Evolutionary conservation across 176 grass and related monocot species (phyloP).

Genomic region (Hsuehochloa calcarea): DNA sequence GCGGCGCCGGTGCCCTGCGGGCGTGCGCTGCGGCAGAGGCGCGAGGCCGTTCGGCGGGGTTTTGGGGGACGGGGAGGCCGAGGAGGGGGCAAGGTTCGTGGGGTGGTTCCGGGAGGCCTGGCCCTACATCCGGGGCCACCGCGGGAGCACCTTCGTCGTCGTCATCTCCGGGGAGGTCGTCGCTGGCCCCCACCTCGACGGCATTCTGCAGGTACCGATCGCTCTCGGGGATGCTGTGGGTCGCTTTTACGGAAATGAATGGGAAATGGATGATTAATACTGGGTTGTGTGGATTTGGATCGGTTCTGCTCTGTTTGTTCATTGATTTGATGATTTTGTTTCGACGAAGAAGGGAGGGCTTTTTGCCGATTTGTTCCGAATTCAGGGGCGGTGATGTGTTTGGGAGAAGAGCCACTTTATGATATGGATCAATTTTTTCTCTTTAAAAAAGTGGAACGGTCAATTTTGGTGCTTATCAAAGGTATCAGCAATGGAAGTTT

Average conservation of each 20-base stretch:
- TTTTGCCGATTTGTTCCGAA: too few relatives aligned
- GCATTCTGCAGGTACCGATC: neutral
- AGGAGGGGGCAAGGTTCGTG: constrained; percentile 44
- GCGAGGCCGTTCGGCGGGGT: neutral
- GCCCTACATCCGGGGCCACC: constrained; percentile 41
- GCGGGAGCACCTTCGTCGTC: neutral
- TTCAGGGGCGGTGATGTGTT: too few relatives aligned
- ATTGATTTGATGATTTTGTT: too few relatives aligned
- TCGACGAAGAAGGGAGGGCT: too few relatives aligned
- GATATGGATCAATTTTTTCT: neutral
- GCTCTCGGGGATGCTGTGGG: neutral
- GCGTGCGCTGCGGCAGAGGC: neutral
- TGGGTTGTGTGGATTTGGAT: neutral
- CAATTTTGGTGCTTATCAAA: neutral
- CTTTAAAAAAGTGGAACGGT: neutral
- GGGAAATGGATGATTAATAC: neutral
- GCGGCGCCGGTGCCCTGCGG: neutral
- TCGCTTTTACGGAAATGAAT: neutral
- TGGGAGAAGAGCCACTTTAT: too few relatives aligned
- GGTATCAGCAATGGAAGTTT: neutral
- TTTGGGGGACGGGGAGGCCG: neutral
- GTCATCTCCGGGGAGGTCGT: constrained; percentile 29
- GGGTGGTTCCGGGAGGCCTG: constrained; percentile 52
- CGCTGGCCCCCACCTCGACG: neutral
- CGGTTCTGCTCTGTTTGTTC: too few relatives aligned